phyloP scores from a whole-genome alignment of 83 land plant species.

The Diphasiastrum complanatum region DNA sequence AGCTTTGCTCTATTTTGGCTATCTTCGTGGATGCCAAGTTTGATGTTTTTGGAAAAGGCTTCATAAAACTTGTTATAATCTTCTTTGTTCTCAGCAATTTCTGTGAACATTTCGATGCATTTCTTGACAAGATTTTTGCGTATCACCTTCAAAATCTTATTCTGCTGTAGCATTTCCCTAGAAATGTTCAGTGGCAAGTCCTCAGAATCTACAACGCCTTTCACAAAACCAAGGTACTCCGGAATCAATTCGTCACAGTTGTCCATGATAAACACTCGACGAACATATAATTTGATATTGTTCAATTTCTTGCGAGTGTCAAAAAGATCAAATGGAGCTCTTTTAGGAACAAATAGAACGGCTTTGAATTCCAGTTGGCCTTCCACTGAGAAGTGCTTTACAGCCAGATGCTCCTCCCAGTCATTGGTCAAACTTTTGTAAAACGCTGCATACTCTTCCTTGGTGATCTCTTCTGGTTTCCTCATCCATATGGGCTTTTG shows the following conservation, averaged over 20 bases:
- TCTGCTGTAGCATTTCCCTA: constrained; percentile 51
- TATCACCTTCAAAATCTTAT: constrained; percentile 54
- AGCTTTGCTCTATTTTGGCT: constrained; percentile 55
- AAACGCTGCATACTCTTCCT: constrained; percentile 47
- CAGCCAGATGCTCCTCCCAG: constrained; percentile 60
- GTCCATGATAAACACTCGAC: constrained; percentile 51
- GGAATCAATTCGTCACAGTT: constrained; percentile 54
- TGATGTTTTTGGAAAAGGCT: constrained; percentile 44
- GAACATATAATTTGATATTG: constrained; percentile 50
- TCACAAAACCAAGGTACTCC: constrained; percentile 48
- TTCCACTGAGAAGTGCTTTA: constrained; percentile 76
- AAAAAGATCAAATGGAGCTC: constrained; percentile 76
- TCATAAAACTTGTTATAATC: constrained; percentile 51
- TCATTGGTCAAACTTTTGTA: constrained; percentile 48
- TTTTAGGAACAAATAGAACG: constrained; percentile 60
- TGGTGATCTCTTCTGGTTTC: constrained; percentile 41
- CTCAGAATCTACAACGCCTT: constrained; percentile 50
- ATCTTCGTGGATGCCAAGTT: constrained; percentile 59
- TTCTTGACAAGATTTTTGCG: constrained; percentile 55
- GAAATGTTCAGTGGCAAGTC: constrained; percentile 52
- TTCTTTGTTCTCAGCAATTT: constrained; percentile 56
- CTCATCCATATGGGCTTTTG: constrained; percentile 57
- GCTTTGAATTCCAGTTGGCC: constrained; percentile 81
- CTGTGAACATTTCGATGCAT: constrained; percentile 42
- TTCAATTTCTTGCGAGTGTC: constrained; percentile 65